Evolutionary conservation across 2,329 filamentous ascomycete species (phyloP).

Genomic region (Penicillium psychrosexuale): DNA sequence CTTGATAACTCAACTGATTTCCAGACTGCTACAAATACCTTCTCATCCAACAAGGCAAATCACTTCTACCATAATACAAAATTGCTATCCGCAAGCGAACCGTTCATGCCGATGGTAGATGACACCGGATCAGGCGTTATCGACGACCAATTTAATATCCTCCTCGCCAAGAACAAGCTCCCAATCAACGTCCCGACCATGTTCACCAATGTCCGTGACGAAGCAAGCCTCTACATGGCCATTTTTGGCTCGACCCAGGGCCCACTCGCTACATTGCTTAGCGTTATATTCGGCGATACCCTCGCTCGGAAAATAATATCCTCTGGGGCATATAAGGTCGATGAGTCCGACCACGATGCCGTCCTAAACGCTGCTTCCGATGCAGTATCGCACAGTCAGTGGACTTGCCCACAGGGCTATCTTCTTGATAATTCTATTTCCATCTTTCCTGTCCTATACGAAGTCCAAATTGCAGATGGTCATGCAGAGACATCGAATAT

Average conservation of each 20-base stretch:
- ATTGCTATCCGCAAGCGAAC: constrained; percentile 22
- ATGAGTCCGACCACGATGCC: constrained; percentile 15
- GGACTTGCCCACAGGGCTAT: constrained; percentile 11
- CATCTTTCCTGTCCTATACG: constrained; percentile 21
- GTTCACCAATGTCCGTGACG: constrained; percentile 28
- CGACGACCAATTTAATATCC: constrained; percentile 27
- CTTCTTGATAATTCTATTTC: background rate
- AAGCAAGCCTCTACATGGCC: constrained; percentile 22
- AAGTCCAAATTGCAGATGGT: constrained; percentile 22
- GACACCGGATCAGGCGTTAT: constrained; percentile 24
- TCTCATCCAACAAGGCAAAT: constrained; percentile 9
- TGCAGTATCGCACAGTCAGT: constrained; percentile 9
- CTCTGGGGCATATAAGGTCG: constrained; percentile 12
- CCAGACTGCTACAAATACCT: constrained; percentile 3
- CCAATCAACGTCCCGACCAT: constrained; percentile 28
- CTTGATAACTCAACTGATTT: constrained; percentile 23
- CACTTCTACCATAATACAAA: constrained; percentile 17
- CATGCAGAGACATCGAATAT: constrained; percentile 20
- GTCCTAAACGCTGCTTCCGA: constrained; percentile 17
- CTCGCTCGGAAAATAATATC: constrained; percentile 17
- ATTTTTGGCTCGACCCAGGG: constrained; percentile 9
- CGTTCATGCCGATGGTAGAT: constrained; percentile 29
- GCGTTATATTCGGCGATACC: constrained; percentile 12
- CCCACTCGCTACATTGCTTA: constrained; percentile 16
- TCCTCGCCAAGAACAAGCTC: constrained; percentile 18